These are phyloP conservation scores for Collybia sordida DNA, from an alignment of 768 basidiomycete genomes.

Conservation along the genomic window DNA sequence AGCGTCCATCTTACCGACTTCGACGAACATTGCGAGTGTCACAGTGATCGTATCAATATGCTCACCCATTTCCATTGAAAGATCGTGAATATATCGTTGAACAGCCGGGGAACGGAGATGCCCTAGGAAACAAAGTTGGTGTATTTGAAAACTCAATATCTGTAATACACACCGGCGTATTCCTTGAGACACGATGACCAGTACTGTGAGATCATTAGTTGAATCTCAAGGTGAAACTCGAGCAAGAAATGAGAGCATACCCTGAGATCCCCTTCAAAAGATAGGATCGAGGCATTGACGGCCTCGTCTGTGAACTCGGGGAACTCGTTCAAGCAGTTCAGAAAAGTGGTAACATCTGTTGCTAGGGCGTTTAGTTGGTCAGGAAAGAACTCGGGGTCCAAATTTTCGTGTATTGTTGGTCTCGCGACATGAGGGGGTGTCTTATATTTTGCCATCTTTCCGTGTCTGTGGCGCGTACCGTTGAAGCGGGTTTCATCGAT, in stretches of 20 bases:
- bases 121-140: slow-evolving; percentile 32
- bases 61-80: slow-evolving; percentile 72
- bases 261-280: slow-evolving; percentile 70
- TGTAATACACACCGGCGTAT: slow-evolving; percentile 48
- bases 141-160: neutral
- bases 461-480: slow-evolving; percentile 28
- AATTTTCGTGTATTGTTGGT: slow-evolving; percentile 52
- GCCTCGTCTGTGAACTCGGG: slow-evolving; percentile 77
- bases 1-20: slow-evolving; percentile 53
- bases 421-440: slow-evolving; percentile 49
- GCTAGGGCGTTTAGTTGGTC: slow-evolving; percentile 62
- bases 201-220: slow-evolving; percentile 39
- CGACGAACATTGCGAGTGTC: slow-evolving; percentile 71
- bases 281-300: slow-evolving; percentile 62
- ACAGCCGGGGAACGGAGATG: slow-evolving; percentile 75
- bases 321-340: slow-evolving; percentile 74
- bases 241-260: slow-evolving; percentile 28
- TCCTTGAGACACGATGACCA: slow-evolving; percentile 73
- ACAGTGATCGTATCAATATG: slow-evolving; percentile 69
- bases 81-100: slow-evolving; percentile 72
- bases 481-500: slow-evolving; percentile 25
- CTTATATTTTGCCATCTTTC: slow-evolving; percentile 32
- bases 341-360: slow-evolving; percentile 64
- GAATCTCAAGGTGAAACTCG: neutral
- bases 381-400: slow-evolving; percentile 68